phyloP scores from a whole-genome alignment of 2,329 filamentous ascomycete genomes.

The Monosporascus sp. region DNA sequence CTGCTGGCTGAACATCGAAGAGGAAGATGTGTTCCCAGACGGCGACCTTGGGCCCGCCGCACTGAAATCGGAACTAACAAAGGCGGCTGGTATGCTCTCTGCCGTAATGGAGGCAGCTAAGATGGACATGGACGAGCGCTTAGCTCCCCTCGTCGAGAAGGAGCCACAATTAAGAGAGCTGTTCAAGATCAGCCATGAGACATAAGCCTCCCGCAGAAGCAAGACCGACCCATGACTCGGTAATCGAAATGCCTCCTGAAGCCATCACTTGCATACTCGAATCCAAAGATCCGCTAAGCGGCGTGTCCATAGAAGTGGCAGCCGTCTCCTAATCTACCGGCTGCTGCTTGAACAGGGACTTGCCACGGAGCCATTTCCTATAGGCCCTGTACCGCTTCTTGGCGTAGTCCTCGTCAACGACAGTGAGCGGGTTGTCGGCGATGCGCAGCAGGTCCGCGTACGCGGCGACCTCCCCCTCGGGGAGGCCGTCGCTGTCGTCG shows the following conservation, averaged over 20 bases:
- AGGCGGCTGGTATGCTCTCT: constrained; percentile 29
- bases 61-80: constrained; percentile 29
- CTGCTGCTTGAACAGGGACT: constrained; percentile 93
- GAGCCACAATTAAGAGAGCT: constrained; percentile 30
- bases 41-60: constrained; percentile 8
- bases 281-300: constrained; percentile 17
- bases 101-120: constrained; percentile 26
- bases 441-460: constrained; percentile 75
- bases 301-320: constrained; percentile 7
- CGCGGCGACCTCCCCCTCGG: constrained; percentile 63
- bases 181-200: constrained; percentile 18
- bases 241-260: constrained; percentile 1
- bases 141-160: constrained; percentile 29
- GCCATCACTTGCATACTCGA: neutral
- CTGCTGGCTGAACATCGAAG: constrained; percentile 57
- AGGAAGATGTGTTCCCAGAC: constrained; percentile 21
- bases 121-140: constrained; percentile 23
- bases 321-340: constrained; percentile 47
- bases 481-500: constrained; percentile 23
- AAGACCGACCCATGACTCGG: constrained; percentile 1
- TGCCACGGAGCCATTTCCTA: constrained; percentile 87
- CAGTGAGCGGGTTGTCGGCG: constrained; percentile 78
- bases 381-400: constrained; percentile 99
- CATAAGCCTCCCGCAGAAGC: constrained; percentile 1
- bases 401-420: constrained; percentile 75